phyloP scores from a whole-genome alignment of 2,329 filamentous ascomycete genomes.

The Penicillium sp. region DNA sequence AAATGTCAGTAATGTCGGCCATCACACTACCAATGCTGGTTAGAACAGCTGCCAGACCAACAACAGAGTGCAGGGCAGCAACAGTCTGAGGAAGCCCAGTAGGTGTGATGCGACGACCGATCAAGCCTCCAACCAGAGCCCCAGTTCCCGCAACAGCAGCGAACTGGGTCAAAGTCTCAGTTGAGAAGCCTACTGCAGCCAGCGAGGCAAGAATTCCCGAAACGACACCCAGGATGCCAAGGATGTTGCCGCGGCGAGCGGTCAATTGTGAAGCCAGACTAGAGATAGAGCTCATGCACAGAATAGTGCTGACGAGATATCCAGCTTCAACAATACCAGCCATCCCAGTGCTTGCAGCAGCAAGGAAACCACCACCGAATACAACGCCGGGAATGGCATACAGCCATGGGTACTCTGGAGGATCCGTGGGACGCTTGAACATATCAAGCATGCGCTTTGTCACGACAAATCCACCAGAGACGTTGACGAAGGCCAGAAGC shows the following conservation, averaged over 20 bases:
- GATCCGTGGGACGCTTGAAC: constrained; percentile 80
- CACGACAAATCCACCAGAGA: constrained; percentile 83
- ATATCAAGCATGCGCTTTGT: constrained; percentile 92
- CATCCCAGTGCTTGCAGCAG: constrained; percentile 73
- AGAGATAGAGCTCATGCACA: constrained; percentile 80
- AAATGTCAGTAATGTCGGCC: constrained; percentile 63
- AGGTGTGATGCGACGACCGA: constrained; percentile 80
- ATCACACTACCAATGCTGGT: constrained; percentile 86
- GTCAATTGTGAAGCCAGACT: constrained; percentile 76
- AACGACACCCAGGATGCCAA: constrained; percentile 79
- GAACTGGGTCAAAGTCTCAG: constrained; percentile 75
- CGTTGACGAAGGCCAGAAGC: constrained; percentile 78
- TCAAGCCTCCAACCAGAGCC: constrained; percentile 63
- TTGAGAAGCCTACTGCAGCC: constrained; percentile 71
- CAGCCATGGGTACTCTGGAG: constrained; percentile 81
- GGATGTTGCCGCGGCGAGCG: constrained; percentile 75
- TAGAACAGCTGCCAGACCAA: constrained; percentile 79
- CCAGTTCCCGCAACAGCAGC: constrained; percentile 69
- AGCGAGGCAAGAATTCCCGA: constrained; percentile 79
- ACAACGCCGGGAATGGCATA: constrained; percentile 71
- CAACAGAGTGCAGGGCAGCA: constrained; percentile 81
- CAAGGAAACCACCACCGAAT: constrained; percentile 76
- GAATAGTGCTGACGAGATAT: constrained; percentile 75
- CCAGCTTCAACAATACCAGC: constrained; percentile 81
- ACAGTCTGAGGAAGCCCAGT: constrained; percentile 86